Evolutionary conservation across 75 land plant genomes (phyloP), one percentile per base, ranked within the genome.

Genomic region (Azolla pinnata): DNA sequence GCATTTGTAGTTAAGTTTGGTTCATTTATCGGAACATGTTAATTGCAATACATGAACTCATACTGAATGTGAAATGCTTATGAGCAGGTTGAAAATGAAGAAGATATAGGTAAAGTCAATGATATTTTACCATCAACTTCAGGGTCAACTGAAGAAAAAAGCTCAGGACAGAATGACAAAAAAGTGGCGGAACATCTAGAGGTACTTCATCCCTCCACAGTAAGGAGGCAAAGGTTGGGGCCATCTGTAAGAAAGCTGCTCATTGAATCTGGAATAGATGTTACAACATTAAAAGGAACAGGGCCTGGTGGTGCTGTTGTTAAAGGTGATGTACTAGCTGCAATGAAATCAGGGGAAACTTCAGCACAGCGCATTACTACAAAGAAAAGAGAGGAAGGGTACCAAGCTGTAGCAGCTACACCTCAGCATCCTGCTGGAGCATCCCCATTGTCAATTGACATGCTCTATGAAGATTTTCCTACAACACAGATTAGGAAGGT

Each of bases 401-500:
- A n/a, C n/a, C n/a, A n/a, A n/a, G n/a, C n/a, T n/a, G n/a, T n/a
- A n/a, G n/a, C n/a, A n/a, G n/a, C n/a, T n/a, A 44, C 45, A 57
- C 31, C 63, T 46, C n/a, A 47, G 46, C 52, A 49, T 19, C 12
- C 61, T 40, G 50, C 53, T 25, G 52, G 62, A 50, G 29, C 66
- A 29, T n/a, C 56, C 26, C 47, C 61, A 35, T 44, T 64, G 1
- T 26, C 72, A 21, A 73, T 69, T 54, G 45, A 68, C 54, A 3
- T 46, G 4, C 14, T 14, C n/a, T 75, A 76, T 75, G 91, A 86
- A 52, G 91, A 90, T 69, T n/a, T 89, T 10, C 96, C 83, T 5
- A 95, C 88, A 57, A 79, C 81, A 55, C 87, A 90, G 67, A 90
- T 95, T 35, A 90, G 99, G 33, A 95, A 89, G 90, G 99, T 71